phyloP scores from a whole-genome alignment of 2,329 filamentous ascomycete species.

The Gaeumannomyces sp. region DNA sequence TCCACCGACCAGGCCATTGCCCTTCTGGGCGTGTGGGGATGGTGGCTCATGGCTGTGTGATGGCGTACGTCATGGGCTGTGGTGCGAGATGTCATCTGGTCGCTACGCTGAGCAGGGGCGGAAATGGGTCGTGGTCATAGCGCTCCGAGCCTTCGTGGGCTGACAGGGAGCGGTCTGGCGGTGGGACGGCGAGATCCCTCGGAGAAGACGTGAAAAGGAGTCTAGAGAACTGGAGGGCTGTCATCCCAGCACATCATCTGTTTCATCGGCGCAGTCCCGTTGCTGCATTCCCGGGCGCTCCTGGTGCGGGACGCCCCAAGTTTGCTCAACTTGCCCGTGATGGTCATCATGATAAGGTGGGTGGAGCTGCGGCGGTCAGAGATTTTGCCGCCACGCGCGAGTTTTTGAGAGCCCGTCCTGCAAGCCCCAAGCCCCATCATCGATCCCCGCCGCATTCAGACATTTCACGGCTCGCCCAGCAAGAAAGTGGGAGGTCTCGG shows the following conservation, averaged over 20 bases:
- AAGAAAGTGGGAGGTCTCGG: neutral
- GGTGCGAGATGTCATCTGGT: constrained; percentile 6
- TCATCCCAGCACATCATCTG: neutral
- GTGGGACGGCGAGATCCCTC: neutral
- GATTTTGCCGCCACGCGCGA: neutral
- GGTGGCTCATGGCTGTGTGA: neutral
- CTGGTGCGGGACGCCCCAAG: neutral
- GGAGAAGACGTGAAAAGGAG: neutral
- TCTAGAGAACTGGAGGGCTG: neutral
- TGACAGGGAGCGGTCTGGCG: neutral
- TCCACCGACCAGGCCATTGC: neutral
- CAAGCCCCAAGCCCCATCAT: too few species aligned
- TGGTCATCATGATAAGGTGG: neutral
- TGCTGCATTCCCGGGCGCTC: neutral
- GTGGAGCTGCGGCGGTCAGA: neutral
- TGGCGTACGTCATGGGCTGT: constrained; percentile 4
- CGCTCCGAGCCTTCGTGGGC: neutral
- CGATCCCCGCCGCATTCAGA: too few species aligned
- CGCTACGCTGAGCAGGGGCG: neutral
- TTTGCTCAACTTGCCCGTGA: too few species aligned
- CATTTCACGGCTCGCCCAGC: too few species aligned
- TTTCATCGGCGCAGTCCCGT: neutral
- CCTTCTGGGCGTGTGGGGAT: neutral
- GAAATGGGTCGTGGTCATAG: neutral
- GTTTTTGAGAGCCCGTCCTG: too few species aligned